These are phyloP conservation scores for Xylaria telfairii DNA, from an alignment of 495 filamentous ascomycete species.

Conservation along the genomic window DNA sequence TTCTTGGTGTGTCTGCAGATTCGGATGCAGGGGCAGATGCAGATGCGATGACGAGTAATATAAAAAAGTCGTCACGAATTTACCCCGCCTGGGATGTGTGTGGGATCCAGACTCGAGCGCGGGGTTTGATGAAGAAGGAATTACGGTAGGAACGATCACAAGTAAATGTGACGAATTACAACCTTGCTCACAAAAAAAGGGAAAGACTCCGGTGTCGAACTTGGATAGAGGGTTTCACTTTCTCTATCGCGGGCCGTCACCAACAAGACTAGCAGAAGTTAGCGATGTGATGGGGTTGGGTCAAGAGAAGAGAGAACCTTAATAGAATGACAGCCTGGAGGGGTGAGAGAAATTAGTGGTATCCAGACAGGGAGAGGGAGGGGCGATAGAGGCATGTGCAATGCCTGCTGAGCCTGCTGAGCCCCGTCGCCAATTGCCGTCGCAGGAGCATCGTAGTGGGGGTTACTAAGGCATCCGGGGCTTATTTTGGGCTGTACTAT, in stretches of 20 bases:
- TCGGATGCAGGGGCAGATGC: neutral
- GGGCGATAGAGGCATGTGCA: conserved; percentile 8
- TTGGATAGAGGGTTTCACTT: neutral
- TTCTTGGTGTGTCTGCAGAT: neutral
- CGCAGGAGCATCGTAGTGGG: neutral
- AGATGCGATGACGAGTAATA: neutral
- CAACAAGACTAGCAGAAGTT: neutral
- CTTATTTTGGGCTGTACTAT: neutral
- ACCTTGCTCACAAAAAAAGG: neutral
- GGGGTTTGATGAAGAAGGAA: neutral
- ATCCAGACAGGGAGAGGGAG: conserved; percentile 13
- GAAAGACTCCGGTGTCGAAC: neutral
- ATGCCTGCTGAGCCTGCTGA: neutral
- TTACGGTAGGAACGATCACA: conserved; percentile 11
- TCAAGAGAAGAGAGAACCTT: conserved; percentile 1
- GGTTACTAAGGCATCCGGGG: conserved; percentile 1
- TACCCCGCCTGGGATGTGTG: conserved; percentile 19
- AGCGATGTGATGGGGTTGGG: conserved; percentile 2
- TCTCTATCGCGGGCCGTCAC: conserved; percentile 4
- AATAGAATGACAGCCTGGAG: conserved; percentile 1
- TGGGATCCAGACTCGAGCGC: conserved; percentile 1
- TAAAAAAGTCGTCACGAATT: conserved; percentile 10
- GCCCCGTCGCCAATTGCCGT: neutral
- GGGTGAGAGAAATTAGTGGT: conserved; percentile 6
- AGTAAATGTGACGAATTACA: conserved; percentile 17